A percentile compares a stretch with the other conserved stretches of the same genome.
These are phyloP conservation scores for Cladosporium sp. DNA, from an alignment of 2,329 filamentous ascomycete species.

Conservation along the genomic window DNA sequence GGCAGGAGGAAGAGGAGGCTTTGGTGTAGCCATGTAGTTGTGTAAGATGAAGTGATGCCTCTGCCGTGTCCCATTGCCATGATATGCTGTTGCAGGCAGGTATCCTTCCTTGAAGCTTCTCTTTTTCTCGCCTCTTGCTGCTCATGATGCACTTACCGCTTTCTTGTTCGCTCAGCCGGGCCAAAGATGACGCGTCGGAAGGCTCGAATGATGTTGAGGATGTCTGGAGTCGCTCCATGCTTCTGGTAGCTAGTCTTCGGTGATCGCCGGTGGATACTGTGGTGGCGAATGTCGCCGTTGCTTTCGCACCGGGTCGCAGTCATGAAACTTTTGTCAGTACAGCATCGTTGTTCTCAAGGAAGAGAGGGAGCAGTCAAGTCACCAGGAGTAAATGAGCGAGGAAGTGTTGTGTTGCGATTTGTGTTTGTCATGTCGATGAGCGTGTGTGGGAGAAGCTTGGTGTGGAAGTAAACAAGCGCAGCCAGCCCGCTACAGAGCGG, in stretches of 20 bases:
- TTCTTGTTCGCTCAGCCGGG: background rate
- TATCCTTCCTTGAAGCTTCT: background rate
- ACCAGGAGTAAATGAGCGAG: background rate
- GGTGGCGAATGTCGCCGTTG: background rate
- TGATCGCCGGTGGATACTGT: background rate
- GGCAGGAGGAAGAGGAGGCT: slow-evolving; percentile 35
- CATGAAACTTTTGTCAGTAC: background rate
- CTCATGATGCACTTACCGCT: background rate
- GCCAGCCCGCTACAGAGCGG: background rate
- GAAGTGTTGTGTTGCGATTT: background rate
- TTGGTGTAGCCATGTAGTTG: background rate
- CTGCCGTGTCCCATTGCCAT: background rate
- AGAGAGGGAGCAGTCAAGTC: background rate
- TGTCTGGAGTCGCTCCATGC: background rate
- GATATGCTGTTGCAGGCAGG: too few relatives aligned
- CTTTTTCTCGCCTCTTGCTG: background rate
- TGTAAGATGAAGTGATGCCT: background rate
- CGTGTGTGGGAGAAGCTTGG: background rate
- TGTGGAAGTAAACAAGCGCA: background rate
- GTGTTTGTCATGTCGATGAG: background rate
- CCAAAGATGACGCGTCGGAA: background rate
- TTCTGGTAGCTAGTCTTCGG: too few relatives aligned
- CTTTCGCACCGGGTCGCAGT: background rate
- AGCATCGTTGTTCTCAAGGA: background rate
- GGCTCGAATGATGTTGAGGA: background rate